Evolutionary conservation across 169 alveolate species (phyloP).

Genomic region (Plasmodium falciparum): DNA sequence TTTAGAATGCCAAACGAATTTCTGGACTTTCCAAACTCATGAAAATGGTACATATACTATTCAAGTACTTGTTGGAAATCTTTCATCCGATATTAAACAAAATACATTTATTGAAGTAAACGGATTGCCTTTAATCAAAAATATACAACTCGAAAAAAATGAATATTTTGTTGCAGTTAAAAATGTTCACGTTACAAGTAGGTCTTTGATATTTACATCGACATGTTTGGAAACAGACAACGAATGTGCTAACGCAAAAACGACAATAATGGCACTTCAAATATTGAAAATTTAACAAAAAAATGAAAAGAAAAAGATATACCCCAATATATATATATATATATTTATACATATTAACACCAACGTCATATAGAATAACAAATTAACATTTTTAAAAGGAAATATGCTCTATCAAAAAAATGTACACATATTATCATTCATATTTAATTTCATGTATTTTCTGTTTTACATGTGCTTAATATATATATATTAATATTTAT

Average conservation of each 20-base stretch:
- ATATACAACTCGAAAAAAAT: conserved; percentile 6
- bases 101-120: conserved; percentile 55
- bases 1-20: conserved; percentile 45
- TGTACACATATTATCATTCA: too few relatives aligned
- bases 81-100: conserved; percentile 10
- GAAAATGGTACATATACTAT: conserved; percentile 61
- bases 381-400: too few relatives aligned
- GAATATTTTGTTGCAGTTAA: conserved; percentile 52
- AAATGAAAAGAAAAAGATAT: background rate
- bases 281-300: conserved; percentile 13
- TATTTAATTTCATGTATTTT: too few relatives aligned
- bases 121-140: conserved; percentile 60
- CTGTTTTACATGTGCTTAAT: too few relatives aligned
- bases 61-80: conserved; percentile 66
- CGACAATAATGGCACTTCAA: conserved; percentile 49
- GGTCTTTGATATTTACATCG: conserved; percentile 44
- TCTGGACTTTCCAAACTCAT: conserved; percentile 49
- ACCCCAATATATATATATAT: too few relatives aligned
- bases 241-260: conserved; percentile 12
- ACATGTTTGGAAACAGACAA: conserved; percentile 46
- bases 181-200: conserved; percentile 28
- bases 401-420: too few relatives aligned
- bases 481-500: too few relatives aligned
- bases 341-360: too few relatives aligned
- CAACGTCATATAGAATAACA: too few relatives aligned